Base-by-base conservation (phyloP, 2,329 filamentous ascomycete species). In the Pseudocercospora crystallina region DNA sequence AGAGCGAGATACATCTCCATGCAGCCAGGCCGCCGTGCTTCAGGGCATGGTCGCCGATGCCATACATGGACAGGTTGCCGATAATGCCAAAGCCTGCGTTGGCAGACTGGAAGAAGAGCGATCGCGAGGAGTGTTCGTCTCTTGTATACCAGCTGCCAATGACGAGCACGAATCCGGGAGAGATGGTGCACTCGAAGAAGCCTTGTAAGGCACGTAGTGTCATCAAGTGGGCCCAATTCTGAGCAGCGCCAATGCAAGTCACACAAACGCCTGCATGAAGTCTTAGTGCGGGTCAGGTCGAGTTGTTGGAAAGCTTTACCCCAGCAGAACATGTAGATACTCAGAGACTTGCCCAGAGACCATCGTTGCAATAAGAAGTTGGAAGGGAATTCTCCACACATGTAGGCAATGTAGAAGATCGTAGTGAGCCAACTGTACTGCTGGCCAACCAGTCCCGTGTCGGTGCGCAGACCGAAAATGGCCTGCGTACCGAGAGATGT, bases 381-480 rank as follows among this genome's bases (percentile, higher is more conserved):
- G 5, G 60, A 67, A 1, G 68, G 68, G 33, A 69, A 70, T 43
- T 71, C 68, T 38, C 66, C 68, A 15, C 61, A 53, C 35, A 72
- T 59, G 51, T 73, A 76, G 0, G 71, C 66, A 43, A 75, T 64
- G 49, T 75, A 76, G 54, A 75, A 75, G 11, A 74, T 65, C 1
- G 69, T 72, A 0, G 69, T 70, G 0, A 72, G 59, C 71, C 70
- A 74, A 1, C 63, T 69, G 51, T 73, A 75, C 36, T 75, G 61
- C 2, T 66, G 62, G 0, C 67, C 67, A 0, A 62, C 53, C 0
- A 76, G 61, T 7, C 62, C 47, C 10, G 73, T 61, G 33, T 73
- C 69, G 51, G 80, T 74, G 69, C 77, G 77, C 31, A 78, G 42
- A 11, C 79, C 66, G 38, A 82, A 82, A 20, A 73, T 69, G 3